phyloP scores from a whole-genome alignment of 177 flowering plant species.

The Tripterygium wilfordii region DNA sequence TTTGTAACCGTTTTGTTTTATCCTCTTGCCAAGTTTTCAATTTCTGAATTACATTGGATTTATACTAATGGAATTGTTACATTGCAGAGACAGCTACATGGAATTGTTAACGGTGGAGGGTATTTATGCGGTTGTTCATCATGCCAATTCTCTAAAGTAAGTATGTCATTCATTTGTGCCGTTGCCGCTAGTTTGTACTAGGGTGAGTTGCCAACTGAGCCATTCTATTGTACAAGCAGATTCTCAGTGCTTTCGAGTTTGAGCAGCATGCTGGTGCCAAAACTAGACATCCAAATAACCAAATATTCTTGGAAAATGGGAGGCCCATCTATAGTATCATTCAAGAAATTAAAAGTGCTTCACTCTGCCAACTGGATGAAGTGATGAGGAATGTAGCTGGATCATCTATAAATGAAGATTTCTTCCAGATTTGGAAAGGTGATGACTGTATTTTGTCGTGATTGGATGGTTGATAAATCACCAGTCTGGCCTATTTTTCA shows the following conservation, averaged over 20 bases:
- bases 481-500: no score
- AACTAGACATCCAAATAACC: constrained; percentile 73
- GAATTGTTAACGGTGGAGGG: constrained; percentile 49
- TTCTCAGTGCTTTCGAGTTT: constrained; percentile 74
- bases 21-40: constrained; percentile 1
- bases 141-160: constrained; percentile 61
- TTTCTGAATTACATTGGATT: not conserved
- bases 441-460: constrained; percentile 3
- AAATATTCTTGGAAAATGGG: constrained; percentile 74
- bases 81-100: constrained; percentile 48
- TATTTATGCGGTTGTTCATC: constrained; percentile 61
- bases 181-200: no score
- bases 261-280: constrained; percentile 80
- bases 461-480: no score
- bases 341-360: constrained; percentile 49
- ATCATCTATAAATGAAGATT: constrained; percentile 46
- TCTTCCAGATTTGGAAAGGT: constrained; percentile 67
- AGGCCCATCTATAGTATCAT: constrained; percentile 57
- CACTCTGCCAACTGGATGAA: constrained; percentile 38
- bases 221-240: constrained; percentile 29
- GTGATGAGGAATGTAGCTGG: constrained; percentile 61
- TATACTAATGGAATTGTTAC: not conserved
- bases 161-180: no score
- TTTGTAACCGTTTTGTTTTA: not conserved
- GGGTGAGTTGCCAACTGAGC: no score